phyloP scores from a whole-genome alignment of 2,329 filamentous ascomycete genomes.

The Fusarium hostae region DNA sequence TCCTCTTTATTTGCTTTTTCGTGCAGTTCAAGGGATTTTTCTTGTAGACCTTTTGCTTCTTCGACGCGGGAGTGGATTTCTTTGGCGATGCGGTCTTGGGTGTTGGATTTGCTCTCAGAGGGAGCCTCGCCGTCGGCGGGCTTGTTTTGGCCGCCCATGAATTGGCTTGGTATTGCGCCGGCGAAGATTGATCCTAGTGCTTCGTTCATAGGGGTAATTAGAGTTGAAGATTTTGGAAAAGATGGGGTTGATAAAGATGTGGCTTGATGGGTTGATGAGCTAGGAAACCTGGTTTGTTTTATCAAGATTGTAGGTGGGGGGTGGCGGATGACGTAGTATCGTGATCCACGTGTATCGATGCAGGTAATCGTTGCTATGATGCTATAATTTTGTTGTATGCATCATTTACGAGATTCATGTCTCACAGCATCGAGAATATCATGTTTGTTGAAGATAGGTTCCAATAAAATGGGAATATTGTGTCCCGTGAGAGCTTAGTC shows the following conservation, averaged over 20 bases:
- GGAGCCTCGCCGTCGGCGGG: constrained; percentile 5
- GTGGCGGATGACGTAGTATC: constrained; percentile 32
- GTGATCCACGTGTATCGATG: not conserved
- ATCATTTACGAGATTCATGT: not conserved
- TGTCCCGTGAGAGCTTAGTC: not conserved
- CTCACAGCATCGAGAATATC: not conserved
- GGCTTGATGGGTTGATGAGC: constrained; percentile 9
- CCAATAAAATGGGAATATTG: rapidly evolving
- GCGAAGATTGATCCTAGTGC: constrained; percentile 21
- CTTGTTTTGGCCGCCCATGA: constrained; percentile 21
- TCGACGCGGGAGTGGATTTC: constrained; percentile 32
- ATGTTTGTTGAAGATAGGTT: not conserved
- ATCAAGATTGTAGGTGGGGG: constrained; percentile 11
- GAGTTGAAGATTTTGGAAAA: not conserved
- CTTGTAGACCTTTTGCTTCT: constrained; percentile 27
- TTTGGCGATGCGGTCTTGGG: constrained; percentile 27
- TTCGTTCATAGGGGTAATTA: constrained; percentile 26
- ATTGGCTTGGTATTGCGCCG: constrained; percentile 20
- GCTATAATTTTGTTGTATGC: not conserved
- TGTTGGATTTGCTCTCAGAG: not conserved
- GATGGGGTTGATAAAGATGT: constrained; percentile 9
- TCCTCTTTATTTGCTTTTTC: constrained; percentile 27
- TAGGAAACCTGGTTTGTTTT: constrained; percentile 21
- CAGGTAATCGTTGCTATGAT: constrained; percentile 14
- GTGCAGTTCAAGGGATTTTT: constrained; percentile 31